Evolutionary conservation across 768 basidiomycete species (phyloP).

Genomic region (Leucogyrophana mollusca): DNA sequence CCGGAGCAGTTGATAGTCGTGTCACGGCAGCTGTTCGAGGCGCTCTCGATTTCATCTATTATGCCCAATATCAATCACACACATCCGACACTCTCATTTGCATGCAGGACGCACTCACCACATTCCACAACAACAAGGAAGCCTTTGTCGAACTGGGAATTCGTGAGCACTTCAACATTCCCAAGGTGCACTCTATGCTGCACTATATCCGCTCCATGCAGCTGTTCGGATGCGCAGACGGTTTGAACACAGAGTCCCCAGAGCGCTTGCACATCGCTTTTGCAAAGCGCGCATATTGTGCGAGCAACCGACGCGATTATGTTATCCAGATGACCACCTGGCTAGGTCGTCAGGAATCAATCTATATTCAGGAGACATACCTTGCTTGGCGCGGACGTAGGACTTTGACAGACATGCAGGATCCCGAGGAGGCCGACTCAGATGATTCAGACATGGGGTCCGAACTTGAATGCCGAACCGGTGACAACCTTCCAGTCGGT

Average conservation of each 20-base stretch:
- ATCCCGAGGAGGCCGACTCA: too few relatives aligned
- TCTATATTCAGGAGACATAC: slow-evolving; percentile 23
- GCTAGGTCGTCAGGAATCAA: slow-evolving; percentile 25
- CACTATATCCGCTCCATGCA: slow-evolving; percentile 16
- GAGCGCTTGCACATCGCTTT: slow-evolving; percentile 32
- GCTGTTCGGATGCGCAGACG: slow-evolving; percentile 22
- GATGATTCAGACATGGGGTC: too few relatives aligned
- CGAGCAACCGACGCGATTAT: slow-evolving; percentile 27
- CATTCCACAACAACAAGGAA: slow-evolving; percentile 21
- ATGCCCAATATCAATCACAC: slow-evolving; percentile 9
- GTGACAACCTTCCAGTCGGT: too few relatives aligned
- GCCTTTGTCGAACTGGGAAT: slow-evolving; percentile 17
- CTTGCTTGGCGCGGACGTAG: slow-evolving; percentile 18
- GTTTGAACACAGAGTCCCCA: slow-evolving; percentile 28
- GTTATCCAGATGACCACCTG: slow-evolving; percentile 29
- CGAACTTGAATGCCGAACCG: too few relatives aligned
- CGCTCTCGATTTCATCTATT: slow-evolving; percentile 21
- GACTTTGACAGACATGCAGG: background rate
- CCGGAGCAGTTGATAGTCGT: slow-evolving; percentile 15
- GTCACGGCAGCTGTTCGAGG: slow-evolving; percentile 22
- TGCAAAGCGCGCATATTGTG: slow-evolving; percentile 29
- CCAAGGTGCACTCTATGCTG: slow-evolving; percentile 19
- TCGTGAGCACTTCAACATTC: slow-evolving; percentile 21
- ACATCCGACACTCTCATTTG: background rate
- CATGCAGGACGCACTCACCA: background rate